Evolutionary conservation across 371 early-diverging fungal genomes (phyloP), one percentile per base, ranked within the genome.

Genomic region (Dentiscutata heterogama): DNA sequence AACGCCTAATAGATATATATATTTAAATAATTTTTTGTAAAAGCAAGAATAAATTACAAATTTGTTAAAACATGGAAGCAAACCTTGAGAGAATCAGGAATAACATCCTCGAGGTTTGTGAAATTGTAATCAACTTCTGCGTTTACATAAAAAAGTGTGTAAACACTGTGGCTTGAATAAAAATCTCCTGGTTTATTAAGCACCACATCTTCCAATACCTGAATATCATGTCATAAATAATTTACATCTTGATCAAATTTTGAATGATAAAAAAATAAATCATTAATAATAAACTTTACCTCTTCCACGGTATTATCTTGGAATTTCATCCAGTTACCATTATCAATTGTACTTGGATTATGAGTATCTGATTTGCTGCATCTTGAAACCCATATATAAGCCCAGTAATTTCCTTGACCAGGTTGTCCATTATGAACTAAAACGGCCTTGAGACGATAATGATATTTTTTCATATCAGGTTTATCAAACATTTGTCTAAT

Each of bases 111-210:
- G 39, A 63, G 39, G 25, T 77, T 27, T 14, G 63, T 16, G 14
- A 77, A 46, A 42, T 77, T 77, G 29, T 61, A 22, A 61, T 61
- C 61, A 51, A 13, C n/a, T 22, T 65, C 22, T 29, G 39, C 50
- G 65, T 64, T 20, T 29, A 78, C 78, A 65, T 78, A 78, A 53
- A 78, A 42, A 20, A 78, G 78, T 20, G 78, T 50, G 50, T 64
- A 51, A 10, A 78, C 56, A 50, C 31, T 31, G 25, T 31, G 18
- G 29, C 42, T 65, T 16, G n/a, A 16, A 25, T 65, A 14, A 10
- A 8, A n/a, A 8, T 31, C 22, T 29, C 29, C 11, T 20, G 13
- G 22, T 31, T 78, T 65, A 63, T 63, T 78, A 29, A 65, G 46
- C 20, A 67, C 67, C 20, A 3, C 2, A 7, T 65, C 53, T 65